phyloP scores from a whole-genome alignment of 2,329 filamentous ascomycete species.

The Paecilomyces variotii region DNA sequence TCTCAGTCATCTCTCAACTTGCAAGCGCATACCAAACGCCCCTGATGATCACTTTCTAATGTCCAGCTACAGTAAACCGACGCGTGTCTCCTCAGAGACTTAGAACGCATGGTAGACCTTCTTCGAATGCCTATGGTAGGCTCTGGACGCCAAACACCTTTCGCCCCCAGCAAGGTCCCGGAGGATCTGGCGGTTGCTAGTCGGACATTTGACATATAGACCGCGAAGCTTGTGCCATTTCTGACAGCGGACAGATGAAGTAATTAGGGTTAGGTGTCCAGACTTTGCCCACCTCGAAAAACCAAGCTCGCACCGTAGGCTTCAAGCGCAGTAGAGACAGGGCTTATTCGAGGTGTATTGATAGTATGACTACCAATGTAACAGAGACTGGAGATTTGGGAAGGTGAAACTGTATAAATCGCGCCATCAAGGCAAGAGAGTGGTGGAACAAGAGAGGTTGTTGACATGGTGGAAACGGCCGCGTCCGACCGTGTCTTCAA shows the following conservation, averaged over 20 bases:
- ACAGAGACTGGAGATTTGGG: slow-evolving; percentile 70
- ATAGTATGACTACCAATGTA: slow-evolving; percentile 41
- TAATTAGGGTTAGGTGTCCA: slow-evolving; percentile 97
- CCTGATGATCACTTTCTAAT: slow-evolving; percentile 55
- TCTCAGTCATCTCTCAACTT: slow-evolving; percentile 31
- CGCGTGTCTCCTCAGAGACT: slow-evolving; percentile 34
- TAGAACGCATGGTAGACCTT: slow-evolving; percentile 40
- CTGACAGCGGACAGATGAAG: slow-evolving; percentile 53
- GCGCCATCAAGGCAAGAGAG: slow-evolving; percentile 31
- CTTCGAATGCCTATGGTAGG: slow-evolving; percentile 30
- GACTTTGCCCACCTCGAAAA: slow-evolving; percentile 54
- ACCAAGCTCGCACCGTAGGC: slow-evolving; percentile 27
- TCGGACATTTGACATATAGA: slow-evolving; percentile 63
- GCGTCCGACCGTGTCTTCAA: slow-evolving; percentile 1
- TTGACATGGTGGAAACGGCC: slow-evolving; percentile 2
- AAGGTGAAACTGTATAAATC: slow-evolving; percentile 60
- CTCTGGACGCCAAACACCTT: slow-evolving; percentile 40
- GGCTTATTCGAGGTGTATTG: slow-evolving; percentile 33
- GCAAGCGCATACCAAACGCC: slow-evolving; percentile 45
- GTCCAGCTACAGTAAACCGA: slow-evolving; percentile 48
- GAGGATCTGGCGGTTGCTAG: slow-evolving; percentile 43
- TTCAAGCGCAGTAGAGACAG: slow-evolving; percentile 19
- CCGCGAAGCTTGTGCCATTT: slow-evolving; percentile 54
- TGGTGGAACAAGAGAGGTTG: slow-evolving; percentile 18
- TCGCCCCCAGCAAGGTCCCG: slow-evolving; percentile 22